Conservation (phyloP, 106 monocot genomes). For the Dioscorea zingiberensis region DNA sequence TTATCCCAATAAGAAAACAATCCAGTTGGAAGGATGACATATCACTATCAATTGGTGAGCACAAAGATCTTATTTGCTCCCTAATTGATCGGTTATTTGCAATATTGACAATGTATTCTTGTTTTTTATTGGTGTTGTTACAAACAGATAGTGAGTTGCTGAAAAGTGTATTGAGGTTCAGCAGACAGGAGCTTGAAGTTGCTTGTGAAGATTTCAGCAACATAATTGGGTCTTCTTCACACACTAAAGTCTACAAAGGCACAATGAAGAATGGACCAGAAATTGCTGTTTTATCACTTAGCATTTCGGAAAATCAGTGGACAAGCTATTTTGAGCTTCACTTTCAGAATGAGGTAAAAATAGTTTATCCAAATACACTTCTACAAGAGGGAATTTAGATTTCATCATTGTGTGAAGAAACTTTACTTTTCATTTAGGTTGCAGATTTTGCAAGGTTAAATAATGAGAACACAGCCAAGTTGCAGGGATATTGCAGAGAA, state of each 20-base stretch:
- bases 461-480: conserved; percentile 70
- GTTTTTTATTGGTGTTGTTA: conserved; percentile 2
- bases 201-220: conserved; percentile 99
- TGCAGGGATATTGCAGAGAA: conserved; percentile 81
- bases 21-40: conserved; percentile 28
- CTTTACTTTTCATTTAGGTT: conserved; percentile 41
- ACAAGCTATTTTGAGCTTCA: conserved; percentile 59
- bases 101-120: background rate
- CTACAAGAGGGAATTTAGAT: background rate
- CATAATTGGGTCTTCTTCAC: conserved; percentile 77
- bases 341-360: conserved; percentile 72
- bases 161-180: conserved; percentile 55
- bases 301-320: conserved; percentile 58
- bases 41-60: conserved; percentile 55
- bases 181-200: conserved; percentile 64
- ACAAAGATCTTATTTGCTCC: background rate
- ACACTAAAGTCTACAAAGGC: conserved; percentile 81
- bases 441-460: conserved; percentile 61
- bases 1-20: conserved; percentile 37
- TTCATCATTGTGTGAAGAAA: background rate
- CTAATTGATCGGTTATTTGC: background rate
- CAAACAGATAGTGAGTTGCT: conserved; percentile 50
- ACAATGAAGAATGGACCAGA: conserved; percentile 75
- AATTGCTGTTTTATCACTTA: conserved; percentile 86
- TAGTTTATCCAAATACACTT: background rate